These are phyloP conservation scores for Naumovozyma baii DNA, from an alignment of 805 yeast species.

Conservation along the genomic window DNA sequence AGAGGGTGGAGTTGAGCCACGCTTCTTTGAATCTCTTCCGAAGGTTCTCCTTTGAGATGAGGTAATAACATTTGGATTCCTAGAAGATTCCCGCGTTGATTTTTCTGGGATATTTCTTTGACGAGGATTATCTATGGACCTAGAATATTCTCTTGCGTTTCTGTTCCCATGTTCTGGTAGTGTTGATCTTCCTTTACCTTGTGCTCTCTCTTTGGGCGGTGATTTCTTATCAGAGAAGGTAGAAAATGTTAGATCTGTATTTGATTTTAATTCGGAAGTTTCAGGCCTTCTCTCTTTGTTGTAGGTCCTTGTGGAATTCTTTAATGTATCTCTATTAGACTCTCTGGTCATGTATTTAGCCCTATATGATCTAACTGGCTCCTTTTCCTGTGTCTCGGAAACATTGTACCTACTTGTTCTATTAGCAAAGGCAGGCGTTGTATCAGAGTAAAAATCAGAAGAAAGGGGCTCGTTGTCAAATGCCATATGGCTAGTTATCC, in stretches of 20 bases:
- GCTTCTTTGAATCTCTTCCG: constrained; percentile 2
- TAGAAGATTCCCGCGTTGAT: neutral
- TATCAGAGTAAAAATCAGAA: constrained; percentile 10
- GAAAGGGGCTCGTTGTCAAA: constrained; percentile 3
- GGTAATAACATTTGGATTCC: neutral
- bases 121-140: neutral
- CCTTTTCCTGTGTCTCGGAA: neutral
- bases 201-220: too few species aligned
- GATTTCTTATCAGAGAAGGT: too few species aligned
- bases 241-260: too few species aligned
- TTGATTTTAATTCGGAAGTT: neutral
- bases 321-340: neutral
- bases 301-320: neutral
- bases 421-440: constrained; percentile 3
- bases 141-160: neutral
- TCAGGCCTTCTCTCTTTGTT: neutral
- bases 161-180: neutral
- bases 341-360: neutral
- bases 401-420: constrained; percentile 13
- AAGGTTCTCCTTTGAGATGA: neutral
- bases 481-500: constrained; percentile 4
- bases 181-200: neutral
- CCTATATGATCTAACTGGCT: neutral
- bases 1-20: constrained; percentile 2
- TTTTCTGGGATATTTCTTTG: constrained; percentile 1